Evolutionary conservation across 495 filamentous ascomycete species (phyloP), one percentile per base, ranked within the genome.

Genomic region (Penicillium canariense): DNA sequence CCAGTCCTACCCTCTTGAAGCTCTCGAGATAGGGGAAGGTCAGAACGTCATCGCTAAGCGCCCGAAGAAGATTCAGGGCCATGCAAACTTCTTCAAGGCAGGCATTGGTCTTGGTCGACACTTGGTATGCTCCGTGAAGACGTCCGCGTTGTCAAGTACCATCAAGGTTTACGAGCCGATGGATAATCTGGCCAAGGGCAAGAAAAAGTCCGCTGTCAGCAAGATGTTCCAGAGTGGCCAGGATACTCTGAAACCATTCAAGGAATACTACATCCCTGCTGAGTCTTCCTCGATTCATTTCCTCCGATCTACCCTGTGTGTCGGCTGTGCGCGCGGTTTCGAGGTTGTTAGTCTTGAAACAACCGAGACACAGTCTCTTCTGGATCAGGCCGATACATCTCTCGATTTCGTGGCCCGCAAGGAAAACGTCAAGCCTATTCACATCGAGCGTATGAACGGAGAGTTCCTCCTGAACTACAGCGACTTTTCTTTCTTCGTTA

Each of bases 401-500:
- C 83, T 99, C 49, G 95, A 99, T 68, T 96, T 99, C 61, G 93
- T 97, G 28, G 86, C 90, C 36, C 84, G 90, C 32, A 91, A 93
- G 63, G 94, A 98, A 67, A 90, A 87, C 60, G 87, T 94, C 56
- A 89, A 90, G 66, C 93, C 95, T n/a, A 94, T 99, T 55, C 91
- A 96, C 61, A 97, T 99, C 65, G 96, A 97, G 68, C 87, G 95
- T 17, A 84, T 97, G 62, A 90, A 93, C 58, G 90, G 91, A 58
- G 95, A 97, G 68, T 99, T 99, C 80, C 79, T 99, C 36, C 82
- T 99, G 49, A 97, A 96, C 69, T 99, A 99, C 71, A 90, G 89
- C 18, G 95, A 99, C 62, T 97, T 96, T 68, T 95, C 89, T 17
- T 97, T 99, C 81, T 99, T 96, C 63, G 94, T 99, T 62, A 97